Evolutionary conservation across 352 stramenopile genomes (phyloP), one percentile per base, ranked within the genome.

Genomic region (Pythium biforme): DNA sequence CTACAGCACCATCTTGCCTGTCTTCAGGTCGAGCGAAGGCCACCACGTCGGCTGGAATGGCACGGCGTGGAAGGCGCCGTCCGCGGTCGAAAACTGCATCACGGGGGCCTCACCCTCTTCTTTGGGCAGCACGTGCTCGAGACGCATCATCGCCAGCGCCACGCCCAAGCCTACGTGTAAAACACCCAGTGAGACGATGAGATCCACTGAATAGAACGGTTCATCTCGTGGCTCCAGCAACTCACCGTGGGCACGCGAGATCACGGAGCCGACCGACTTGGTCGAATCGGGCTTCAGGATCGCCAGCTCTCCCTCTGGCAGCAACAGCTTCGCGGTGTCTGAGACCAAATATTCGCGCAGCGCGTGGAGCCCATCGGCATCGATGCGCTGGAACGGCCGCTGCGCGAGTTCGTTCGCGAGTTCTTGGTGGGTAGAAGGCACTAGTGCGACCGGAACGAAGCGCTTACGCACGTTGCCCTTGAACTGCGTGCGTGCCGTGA

Each of bases 401-500:
- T 88, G 56, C 17, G 60, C 77, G 8, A 92, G 59, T 34, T 65
- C 64, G 27, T 75, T 76, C 10, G 84, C 61, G n/a, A 89, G 62
- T 20, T 91, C 79, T 17, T 73, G 20, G 7, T 84, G 68, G 22
- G 70, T 63, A 0, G 75, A 57, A n/a, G 82, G 79, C 11, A 94
- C 66, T 11, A 95, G 55, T n/a, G 83, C 81, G 19, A 91, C 52
- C 2, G 87, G 87, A 29, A 94, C 68, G 50, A 92, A 76, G 34
- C 87, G 80, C 66, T 95, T 95, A 25, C 87, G 82, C 12, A 95
- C 83, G 62, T 86, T 94, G 41, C 85, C 87, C 64, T 95, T 95
- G 68, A 97, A 98, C 58, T 98, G 92, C 37, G 95, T 97, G 31
- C 95, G 78, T 25, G 95, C 94, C 1, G 90, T 97, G 27, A 98